Evolutionary conservation across 2,329 filamentous ascomycete genomes (phyloP).

Genomic region (Talaromyces rugulosus): DNA sequence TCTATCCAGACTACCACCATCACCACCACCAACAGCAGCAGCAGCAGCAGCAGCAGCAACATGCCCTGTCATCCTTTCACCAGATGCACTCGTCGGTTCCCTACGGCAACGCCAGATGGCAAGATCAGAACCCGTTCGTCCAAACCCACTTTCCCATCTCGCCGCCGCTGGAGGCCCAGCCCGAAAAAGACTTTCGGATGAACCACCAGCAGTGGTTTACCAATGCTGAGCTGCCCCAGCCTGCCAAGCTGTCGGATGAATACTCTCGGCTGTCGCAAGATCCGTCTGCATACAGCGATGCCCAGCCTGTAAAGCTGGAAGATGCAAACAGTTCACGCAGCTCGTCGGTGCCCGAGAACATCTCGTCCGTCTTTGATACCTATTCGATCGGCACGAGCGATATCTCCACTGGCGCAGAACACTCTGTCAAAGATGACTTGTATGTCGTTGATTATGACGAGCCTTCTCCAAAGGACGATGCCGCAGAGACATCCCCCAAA

Average conservation of each 20-base stretch:
- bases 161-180: slow-evolving; percentile 12
- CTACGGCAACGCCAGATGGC: slow-evolving; percentile 7
- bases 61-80: slow-evolving; percentile 8
- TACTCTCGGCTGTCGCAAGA: slow-evolving; percentile 1
- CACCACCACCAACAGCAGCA: no score
- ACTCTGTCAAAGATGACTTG: slow-evolving; percentile 26
- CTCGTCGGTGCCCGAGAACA: slow-evolving; percentile 33
- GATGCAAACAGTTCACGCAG: slow-evolving; percentile 31
- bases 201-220: slow-evolving; percentile 25
- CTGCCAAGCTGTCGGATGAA: neutral
- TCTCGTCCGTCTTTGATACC: slow-evolving; percentile 30
- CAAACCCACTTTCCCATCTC: slow-evolving; percentile 12
- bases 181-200: slow-evolving; percentile 9
- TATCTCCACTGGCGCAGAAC: slow-evolving; percentile 24
- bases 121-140: slow-evolving; percentile 2
- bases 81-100: slow-evolving; percentile 7
- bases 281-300: slow-evolving; percentile 3
- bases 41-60: neutral
- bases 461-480: slow-evolving; percentile 15
- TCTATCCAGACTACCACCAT: slow-evolving; percentile 5
- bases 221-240: neutral
- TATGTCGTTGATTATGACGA: slow-evolving; percentile 25
- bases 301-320: slow-evolving; percentile 9
- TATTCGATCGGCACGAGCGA: slow-evolving; percentile 31
- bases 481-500: slow-evolving; percentile 22